Evolutionary conservation across 139 green algal genomes (phyloP).

Genomic region (Chlorella vulgaris): DNA sequence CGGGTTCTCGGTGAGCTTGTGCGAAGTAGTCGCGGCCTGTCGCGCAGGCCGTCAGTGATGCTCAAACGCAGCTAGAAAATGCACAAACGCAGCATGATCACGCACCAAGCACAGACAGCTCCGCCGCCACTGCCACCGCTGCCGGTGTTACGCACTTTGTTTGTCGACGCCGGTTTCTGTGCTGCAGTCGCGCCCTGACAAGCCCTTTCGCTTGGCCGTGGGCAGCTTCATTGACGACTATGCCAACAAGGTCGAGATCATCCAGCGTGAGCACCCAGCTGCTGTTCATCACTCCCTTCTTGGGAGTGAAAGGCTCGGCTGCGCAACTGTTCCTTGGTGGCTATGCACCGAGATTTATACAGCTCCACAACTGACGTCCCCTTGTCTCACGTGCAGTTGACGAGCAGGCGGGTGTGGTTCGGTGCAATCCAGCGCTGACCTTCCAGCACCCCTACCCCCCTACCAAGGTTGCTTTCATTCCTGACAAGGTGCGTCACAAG

Average conservation of each 20-base stretch:
- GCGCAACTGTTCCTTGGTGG: too few species aligned
- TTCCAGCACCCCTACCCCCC: slow-evolving; percentile 93
- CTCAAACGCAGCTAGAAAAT: too few species aligned
- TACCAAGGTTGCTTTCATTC: slow-evolving; percentile 95
- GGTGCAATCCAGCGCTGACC: slow-evolving; percentile 58
- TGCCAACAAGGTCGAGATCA: slow-evolving; percentile 88
- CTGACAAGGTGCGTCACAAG: slow-evolving; percentile 40
- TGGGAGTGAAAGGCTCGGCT: too few species aligned
- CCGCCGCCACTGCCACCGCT: not conserved
- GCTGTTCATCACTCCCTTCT: not conserved
- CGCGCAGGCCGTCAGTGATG: too few species aligned
- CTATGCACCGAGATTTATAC: too few species aligned
- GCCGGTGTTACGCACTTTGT: too few species aligned
- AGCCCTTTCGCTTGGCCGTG: slow-evolving; percentile 88
- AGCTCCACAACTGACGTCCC: not conserved
- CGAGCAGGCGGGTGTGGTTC: slow-evolving; percentile 78
- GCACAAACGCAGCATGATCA: too few species aligned
- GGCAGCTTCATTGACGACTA: slow-evolving; percentile 93
- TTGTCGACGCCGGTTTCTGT: too few species aligned
- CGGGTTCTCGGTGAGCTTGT: slow-evolving; percentile 96
- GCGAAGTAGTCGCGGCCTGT: not conserved
- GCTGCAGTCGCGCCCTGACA: slow-evolving; percentile 82
- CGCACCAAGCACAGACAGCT: not conserved
- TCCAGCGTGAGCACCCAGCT: slow-evolving; percentile 64
- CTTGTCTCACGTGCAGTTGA: slow-evolving; percentile 67